Conservation (phyloP, 163 green algal species). For the Prototheca cutis region DNA sequence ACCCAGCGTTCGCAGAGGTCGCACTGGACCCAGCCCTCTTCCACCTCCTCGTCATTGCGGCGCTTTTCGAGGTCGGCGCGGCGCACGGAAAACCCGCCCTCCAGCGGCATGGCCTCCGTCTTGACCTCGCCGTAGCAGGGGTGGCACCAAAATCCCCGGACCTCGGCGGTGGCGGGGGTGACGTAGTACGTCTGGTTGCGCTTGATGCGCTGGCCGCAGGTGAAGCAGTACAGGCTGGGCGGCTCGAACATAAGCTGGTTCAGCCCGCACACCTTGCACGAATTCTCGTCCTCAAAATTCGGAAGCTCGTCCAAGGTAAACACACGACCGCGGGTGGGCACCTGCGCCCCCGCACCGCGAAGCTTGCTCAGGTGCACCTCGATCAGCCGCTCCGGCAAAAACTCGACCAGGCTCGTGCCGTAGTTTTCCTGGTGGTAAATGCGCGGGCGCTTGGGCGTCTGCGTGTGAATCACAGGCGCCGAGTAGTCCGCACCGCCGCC, state of each 20-base stretch:
- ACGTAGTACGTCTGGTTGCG: slow-evolving; percentile 55
- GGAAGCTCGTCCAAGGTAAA: slow-evolving; percentile 4
- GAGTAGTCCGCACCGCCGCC: not conserved
- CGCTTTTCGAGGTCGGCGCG: slow-evolving; percentile 65
- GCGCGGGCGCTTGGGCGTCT: slow-evolving; percentile 24
- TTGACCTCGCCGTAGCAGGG: slow-evolving; percentile 59
- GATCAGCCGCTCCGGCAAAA: slow-evolving; percentile 71
- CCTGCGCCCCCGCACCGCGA: not conserved
- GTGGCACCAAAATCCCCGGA: slow-evolving; percentile 69
- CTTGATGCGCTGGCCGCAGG: slow-evolving; percentile 85
- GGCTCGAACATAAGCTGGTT: slow-evolving; percentile 87
- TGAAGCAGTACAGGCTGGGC: slow-evolving; percentile 83
- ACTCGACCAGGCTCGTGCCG: slow-evolving; percentile 82
- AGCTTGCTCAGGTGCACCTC: slow-evolving; percentile 17
- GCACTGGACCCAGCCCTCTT: slow-evolving; percentile 94
- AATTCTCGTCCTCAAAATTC: slow-evolving; percentile 24
- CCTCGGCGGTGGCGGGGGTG: slow-evolving; percentile 17
- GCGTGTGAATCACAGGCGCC: slow-evolving; percentile 8
- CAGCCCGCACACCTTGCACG: slow-evolving; percentile 56
- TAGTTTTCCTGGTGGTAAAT: slow-evolving; percentile 46
- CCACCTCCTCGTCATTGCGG: slow-evolving; percentile 73
- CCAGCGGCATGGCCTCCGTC: slow-evolving; percentile 58
- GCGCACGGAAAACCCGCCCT: slow-evolving; percentile 43
- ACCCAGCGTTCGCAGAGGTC: slow-evolving; percentile 88
- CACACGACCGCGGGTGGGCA: not conserved